Evolutionary conservation across 2,329 filamentous ascomycete species (phyloP), one percentile per base, ranked within the genome.

Genomic region (Exophiala oligosperma): DNA sequence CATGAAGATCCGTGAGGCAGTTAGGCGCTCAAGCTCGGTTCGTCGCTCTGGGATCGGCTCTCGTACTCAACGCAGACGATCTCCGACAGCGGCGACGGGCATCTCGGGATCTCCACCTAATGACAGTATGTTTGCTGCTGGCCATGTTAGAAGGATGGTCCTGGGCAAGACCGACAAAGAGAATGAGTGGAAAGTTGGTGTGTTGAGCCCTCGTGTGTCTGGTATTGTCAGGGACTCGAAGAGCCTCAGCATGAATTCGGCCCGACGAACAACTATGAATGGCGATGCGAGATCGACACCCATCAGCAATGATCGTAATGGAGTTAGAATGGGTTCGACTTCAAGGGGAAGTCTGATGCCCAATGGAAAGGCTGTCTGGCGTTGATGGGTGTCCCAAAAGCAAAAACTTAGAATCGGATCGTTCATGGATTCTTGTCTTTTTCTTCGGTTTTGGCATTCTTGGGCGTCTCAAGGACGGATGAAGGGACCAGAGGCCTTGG

Each of bases 131-230:
- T 88, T 89, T 71, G 87, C 84, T 0, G 84, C 85, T 24, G 80
- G 82, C 54, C 85, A 88, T 61, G 85, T 86, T 26, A 78, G 87
- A 44, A 79, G 87, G 12, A 88, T 89, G 84, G 65, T 66, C 37
- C 60, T 60, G 43, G 82, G 85, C 40, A 85, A 82, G 68, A 81
- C 78, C 49, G 81, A 85, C 32, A 84, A 83, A 64, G 82, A 83
- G 43, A 76, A 78, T 49, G 80, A 82, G 17, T 77, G 76, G 67
- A 81, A 81, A 59, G 74, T 74, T 40, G 83, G 79, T 56, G 84
- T 89, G 12, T 73, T 89, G 50, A 86, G 84, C 64, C 86, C 87
- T 28, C 77, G 85, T 12, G 62, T 64, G 6, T 58, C 63, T 38
- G 65, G 65, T 1, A 57, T 67, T 21, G 48, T 56, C 24, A 59